These are phyloP conservation scores for Erysimum cheiri DNA, from an alignment of 441 rosid genomes.

Conservation along the genomic window DNA sequence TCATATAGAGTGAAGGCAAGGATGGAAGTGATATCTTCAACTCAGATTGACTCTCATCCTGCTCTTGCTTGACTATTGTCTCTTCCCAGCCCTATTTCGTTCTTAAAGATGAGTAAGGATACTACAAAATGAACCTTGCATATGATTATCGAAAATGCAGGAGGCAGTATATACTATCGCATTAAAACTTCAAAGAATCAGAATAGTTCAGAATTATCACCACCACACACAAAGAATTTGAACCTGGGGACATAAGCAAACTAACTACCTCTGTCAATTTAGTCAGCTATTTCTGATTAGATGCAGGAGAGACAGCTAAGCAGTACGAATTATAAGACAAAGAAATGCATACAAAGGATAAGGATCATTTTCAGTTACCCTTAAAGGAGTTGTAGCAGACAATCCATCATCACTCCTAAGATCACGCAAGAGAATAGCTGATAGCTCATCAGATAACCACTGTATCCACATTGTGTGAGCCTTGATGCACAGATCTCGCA, in stretches of 20 bases:
- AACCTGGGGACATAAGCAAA: constrained; percentile 1
- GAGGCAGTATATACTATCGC: constrained; percentile 21
- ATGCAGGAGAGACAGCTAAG: constrained; percentile 24
- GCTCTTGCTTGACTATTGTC: constrained; percentile 88
- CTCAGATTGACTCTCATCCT: constrained; percentile 75
- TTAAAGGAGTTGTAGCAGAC: constrained; percentile 71
- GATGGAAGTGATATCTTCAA: constrained; percentile 94
- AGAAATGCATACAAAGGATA: constrained; percentile 32
- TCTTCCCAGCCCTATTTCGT: constrained; percentile 96
- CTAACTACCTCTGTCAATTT: constrained; percentile 6
- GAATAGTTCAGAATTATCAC: background rate
- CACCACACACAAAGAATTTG: constrained; percentile 13
- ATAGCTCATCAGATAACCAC: constrained; percentile 88
- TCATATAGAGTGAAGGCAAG: constrained; percentile 89
- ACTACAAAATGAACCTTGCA: constrained; percentile 19
- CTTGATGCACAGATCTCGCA: constrained; percentile 77
- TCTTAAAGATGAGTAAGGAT: constrained; percentile 43
- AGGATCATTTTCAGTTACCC: constrained; percentile 56
- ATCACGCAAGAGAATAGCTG: constrained; percentile 71
- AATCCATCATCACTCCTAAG: constrained; percentile 87
- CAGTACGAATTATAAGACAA: constrained; percentile 3
- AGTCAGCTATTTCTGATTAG: background rate
- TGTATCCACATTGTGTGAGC: constrained; percentile 94
- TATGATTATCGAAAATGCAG: constrained; percentile 2
- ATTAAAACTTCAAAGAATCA: constrained; percentile 2